A percentile compares a stretch with the other conserved stretches of the same genome.
Evolutionary conservation across 2,329 filamentous ascomycete species (phyloP).

Genomic region (Aspergillus oerlinghausenensis): DNA sequence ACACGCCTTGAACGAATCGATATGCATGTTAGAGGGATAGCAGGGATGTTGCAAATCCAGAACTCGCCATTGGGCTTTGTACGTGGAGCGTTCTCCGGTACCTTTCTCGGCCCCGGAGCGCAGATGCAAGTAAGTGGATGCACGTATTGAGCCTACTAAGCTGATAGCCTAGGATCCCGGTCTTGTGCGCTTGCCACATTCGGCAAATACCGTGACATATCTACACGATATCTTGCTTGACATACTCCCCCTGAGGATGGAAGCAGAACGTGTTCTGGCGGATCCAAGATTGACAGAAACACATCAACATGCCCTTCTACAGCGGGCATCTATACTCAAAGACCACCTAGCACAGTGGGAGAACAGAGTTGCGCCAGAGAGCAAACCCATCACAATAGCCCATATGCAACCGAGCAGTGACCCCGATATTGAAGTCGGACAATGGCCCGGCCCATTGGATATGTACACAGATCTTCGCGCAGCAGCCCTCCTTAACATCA

Average conservation of each 20-base stretch:
- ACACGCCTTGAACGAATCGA: neutral
- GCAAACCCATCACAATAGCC: neutral
- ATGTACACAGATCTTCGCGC: neutral
- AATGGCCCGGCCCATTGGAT: conserved; percentile 1
- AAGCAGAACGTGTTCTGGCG: too few species aligned
- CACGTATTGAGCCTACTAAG: too few species aligned
- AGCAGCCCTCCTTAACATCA: neutral
- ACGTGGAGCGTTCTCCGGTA: neutral
- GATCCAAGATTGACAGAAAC: too few species aligned
- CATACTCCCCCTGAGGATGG: too few species aligned
- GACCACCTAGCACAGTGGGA: neutral
- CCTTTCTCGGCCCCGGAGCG: neutral
- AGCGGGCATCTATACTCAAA: neutral
- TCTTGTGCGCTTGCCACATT: too few species aligned
- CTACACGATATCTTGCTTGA: too few species aligned
- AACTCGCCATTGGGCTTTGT: conserved; percentile 1
- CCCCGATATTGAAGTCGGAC: neutral
- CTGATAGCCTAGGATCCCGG: too few species aligned
- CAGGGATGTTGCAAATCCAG: conserved; percentile 1
- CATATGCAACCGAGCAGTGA: neutral
- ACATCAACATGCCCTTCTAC: neutral
- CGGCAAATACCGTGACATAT: too few species aligned
- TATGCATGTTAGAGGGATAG: conserved; percentile 3
- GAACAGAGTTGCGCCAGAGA: neutral
- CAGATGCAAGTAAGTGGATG: too few species aligned